Evolutionary conservation across 148 eudicot species (phyloP).

Genomic region (Rhododendron simsii): DNA sequence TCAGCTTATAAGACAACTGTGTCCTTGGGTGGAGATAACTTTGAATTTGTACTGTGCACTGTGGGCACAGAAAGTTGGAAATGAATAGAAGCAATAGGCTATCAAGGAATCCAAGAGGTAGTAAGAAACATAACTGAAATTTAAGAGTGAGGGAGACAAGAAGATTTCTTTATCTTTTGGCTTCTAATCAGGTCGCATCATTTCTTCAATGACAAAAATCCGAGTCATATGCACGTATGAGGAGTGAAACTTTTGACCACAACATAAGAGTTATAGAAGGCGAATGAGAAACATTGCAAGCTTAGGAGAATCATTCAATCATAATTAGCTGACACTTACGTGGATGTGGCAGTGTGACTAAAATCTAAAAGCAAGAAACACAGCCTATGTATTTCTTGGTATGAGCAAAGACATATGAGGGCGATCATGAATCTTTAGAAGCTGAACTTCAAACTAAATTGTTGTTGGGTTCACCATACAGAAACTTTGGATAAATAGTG

Average conservation of each 20-base stretch:
- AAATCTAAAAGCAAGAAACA: slow-evolving; percentile 5
- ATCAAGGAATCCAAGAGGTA: not conserved
- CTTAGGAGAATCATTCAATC: not conserved
- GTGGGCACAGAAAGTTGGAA: not conserved
- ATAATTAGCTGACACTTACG: not conserved
- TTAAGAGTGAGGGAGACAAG: not conserved
- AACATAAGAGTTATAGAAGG: not conserved
- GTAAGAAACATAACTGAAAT: not conserved
- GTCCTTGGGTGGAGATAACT: not conserved
- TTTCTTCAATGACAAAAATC: not conserved
- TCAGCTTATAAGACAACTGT: not conserved
- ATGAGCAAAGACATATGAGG: not conserved
- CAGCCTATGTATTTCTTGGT: not conserved
- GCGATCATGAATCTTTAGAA: not conserved
- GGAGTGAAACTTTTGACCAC: not conserved
- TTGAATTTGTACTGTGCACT: not conserved
- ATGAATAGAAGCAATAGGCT: not conserved
- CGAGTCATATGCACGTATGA: not conserved
- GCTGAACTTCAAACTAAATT: not conserved
- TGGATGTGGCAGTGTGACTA: not conserved
- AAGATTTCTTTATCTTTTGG: not conserved
- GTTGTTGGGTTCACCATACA: not conserved
- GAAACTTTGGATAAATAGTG: not conserved
- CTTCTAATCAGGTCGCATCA: not conserved
- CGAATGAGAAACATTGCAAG: not conserved